These are phyloP conservation scores for Russula brevipes DNA, from an alignment of 768 basidiomycete species.

Conservation along the genomic window DNA sequence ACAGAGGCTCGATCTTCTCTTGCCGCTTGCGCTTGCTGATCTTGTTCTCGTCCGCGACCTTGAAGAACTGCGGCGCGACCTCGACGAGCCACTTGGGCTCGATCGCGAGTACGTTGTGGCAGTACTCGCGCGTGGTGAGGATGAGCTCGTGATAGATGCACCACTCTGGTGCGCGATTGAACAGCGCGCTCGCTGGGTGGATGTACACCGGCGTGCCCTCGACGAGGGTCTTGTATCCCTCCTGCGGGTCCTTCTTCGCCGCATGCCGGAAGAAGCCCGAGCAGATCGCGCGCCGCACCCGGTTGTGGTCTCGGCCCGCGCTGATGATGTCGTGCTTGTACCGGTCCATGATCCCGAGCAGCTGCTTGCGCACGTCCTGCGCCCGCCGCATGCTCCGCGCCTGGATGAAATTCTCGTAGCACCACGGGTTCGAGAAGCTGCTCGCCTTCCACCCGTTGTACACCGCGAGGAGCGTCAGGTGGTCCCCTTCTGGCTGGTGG, in stretches of 20 bases:
- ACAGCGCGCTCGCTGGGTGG: constrained; percentile 93
- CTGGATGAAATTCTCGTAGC: constrained; percentile 98
- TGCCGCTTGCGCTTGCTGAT: constrained; percentile 94
- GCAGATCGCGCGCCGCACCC: constrained; percentile 91
- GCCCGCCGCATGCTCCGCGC: constrained; percentile 95
- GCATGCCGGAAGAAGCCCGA: constrained; percentile 98
- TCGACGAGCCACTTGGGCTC: constrained; percentile 99
- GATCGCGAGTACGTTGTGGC: constrained; percentile 88
- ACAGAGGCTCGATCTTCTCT: constrained; percentile 95
- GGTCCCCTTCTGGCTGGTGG: constrained; percentile 97
- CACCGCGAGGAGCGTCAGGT: constrained; percentile 85
- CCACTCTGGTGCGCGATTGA: constrained; percentile 97
- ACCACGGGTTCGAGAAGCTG: constrained; percentile 98
- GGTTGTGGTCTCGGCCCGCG: constrained; percentile 88
- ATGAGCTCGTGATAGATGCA: constrained; percentile 93
- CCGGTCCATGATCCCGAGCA: constrained; percentile 98
- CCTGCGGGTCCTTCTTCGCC: constrained; percentile 97
- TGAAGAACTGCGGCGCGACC: constrained; percentile 98
- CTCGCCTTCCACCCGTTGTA: constrained; percentile 98
- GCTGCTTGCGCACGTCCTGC: constrained; percentile 95
- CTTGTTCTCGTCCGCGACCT: constrained; percentile 95
- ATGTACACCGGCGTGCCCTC: constrained; percentile 99
- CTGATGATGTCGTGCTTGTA: constrained; percentile 97
- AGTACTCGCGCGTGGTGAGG: constrained; percentile 93
- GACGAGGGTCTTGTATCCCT: constrained; percentile 96